phyloP scores from a whole-genome alignment of 164 flowering plant species.

The Vitis riparia region DNA sequence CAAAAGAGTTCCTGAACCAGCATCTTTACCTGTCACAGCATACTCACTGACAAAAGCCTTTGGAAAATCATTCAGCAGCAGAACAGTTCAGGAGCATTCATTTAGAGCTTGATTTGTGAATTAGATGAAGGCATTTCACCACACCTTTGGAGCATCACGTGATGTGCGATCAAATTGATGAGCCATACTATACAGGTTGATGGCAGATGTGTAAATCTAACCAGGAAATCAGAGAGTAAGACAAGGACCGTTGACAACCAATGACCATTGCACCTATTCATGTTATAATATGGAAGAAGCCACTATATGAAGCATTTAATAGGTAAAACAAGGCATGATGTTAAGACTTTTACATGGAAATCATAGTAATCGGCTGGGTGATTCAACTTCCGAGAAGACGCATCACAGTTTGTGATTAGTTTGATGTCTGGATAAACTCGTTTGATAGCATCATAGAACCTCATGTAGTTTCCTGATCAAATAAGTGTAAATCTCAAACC shows the following conservation, averaged over 20 bases:
- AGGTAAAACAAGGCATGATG: background rate
- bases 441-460: constrained; percentile 70
- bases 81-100: background rate
- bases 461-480: constrained; percentile 80
- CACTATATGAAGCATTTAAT: too few relatives aligned
- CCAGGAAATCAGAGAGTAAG: constrained; percentile 15
- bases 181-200: constrained; percentile 46
- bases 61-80: constrained; percentile 6
- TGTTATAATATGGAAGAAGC: background rate
- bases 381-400: constrained; percentile 59
- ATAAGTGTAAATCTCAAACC: background rate
- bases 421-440: constrained; percentile 74
- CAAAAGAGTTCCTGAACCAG: constrained; percentile 75
- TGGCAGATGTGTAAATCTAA: constrained; percentile 70
- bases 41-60: constrained; percentile 99
- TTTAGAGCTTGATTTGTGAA: background rate
- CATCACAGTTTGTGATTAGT: constrained; percentile 92
- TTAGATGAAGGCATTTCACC: constrained; percentile 2
- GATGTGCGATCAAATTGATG: constrained; percentile 55
- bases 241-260: background rate
- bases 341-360: constrained; percentile 65
- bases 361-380: constrained; percentile 96
- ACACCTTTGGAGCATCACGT: constrained; percentile 88
- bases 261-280: background rate
- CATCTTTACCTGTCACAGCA: constrained; percentile 89